phyloP scores from a whole-genome alignment of 2,329 filamentous ascomycete genomes.

The Colletotrichum truncatum region DNA sequence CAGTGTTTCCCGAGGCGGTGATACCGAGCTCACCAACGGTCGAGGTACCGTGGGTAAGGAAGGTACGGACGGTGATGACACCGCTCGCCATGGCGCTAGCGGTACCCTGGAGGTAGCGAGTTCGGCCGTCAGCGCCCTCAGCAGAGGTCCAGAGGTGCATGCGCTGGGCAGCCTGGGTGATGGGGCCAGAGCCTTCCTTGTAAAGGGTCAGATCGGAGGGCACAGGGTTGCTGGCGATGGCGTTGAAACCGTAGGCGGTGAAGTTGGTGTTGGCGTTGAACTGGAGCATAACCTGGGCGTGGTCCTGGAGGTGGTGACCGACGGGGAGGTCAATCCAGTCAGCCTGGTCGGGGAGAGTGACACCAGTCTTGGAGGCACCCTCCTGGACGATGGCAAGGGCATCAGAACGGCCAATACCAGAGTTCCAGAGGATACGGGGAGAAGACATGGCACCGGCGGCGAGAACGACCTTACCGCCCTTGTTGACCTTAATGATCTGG shows the following conservation, averaged over 20 bases:
- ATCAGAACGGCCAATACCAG: slow-evolving; percentile 33
- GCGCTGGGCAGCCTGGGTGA: slow-evolving; percentile 35
- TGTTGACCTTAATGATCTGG: slow-evolving; percentile 34
- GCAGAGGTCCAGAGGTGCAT: slow-evolving; percentile 35
- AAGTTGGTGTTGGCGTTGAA: slow-evolving; percentile 32
- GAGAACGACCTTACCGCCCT: slow-evolving; percentile 34
- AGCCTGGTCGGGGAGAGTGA: slow-evolving; percentile 57
- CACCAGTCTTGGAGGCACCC: slow-evolving; percentile 39
- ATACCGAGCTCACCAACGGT: slow-evolving; percentile 36
- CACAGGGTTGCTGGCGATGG: slow-evolving; percentile 24
- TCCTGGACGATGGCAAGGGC: slow-evolving; percentile 32
- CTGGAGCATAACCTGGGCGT: slow-evolving; percentile 42
- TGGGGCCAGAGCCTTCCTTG: slow-evolving; percentile 33
- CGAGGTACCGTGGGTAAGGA: slow-evolving; percentile 37
- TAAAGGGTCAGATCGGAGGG: slow-evolving; percentile 31
- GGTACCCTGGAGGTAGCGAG: slow-evolving; percentile 37
- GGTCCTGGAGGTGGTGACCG: slow-evolving; percentile 66
- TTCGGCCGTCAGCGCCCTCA: slow-evolving; percentile 34
- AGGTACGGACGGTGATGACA: slow-evolving; percentile 31
- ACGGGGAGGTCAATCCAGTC: slow-evolving; percentile 68
- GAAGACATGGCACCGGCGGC: slow-evolving; percentile 34
- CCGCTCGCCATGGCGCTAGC: slow-evolving; percentile 29
- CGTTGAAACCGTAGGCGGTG: slow-evolving; percentile 29
- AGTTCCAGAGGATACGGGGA: slow-evolving; percentile 32
- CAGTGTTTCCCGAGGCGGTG: slow-evolving; percentile 33